Conservation (phyloP, 1,284 basidiomycete species). For the Marasmius sp. region DNA sequence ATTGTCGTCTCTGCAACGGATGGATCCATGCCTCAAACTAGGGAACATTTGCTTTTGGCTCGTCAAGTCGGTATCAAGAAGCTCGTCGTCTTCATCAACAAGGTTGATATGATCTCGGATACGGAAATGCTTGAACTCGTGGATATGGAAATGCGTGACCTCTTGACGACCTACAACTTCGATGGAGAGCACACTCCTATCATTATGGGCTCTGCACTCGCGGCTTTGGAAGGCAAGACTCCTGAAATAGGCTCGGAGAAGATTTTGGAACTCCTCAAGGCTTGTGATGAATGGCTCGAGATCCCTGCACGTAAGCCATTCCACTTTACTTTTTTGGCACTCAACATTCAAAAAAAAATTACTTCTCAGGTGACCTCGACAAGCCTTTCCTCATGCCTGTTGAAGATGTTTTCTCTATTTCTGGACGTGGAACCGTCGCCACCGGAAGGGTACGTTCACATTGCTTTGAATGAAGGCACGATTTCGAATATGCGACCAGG, state of each 20-base stretch:
- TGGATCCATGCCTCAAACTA: conserved; percentile 99
- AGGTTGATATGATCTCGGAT: conserved; percentile 96
- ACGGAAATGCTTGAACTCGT: conserved; percentile 99
- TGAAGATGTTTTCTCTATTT: conserved; percentile 98
- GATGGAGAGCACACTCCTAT: conserved; percentile 98
- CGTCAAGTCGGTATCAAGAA: conserved; percentile 99
- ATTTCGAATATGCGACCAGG: conserved; percentile 41
- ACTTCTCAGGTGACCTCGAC: conserved; percentile 77
- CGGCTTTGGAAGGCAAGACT: conserved; percentile 88
- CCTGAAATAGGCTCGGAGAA: conserved; percentile 80
- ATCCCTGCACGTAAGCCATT: conserved; percentile 80
- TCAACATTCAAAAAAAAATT: conserved; percentile 7
- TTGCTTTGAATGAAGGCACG: background rate
- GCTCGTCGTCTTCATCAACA: conserved; percentile 99
- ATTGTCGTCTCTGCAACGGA: conserved; percentile 99
- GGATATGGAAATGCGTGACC: conserved; percentile 99
- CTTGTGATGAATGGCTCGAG: conserved; percentile 95
- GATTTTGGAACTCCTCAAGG: conserved; percentile 83
- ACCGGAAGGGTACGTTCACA: conserved; percentile 78
- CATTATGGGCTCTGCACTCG: conserved; percentile 94
- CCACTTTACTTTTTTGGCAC: background rate
- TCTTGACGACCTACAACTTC: conserved; percentile 91
- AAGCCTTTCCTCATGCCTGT: conserved; percentile 98
- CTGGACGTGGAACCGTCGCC: conserved; percentile 97
- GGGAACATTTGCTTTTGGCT: conserved; percentile 96